Evolutionary conservation across 2,329 filamentous ascomycete genomes (phyloP), one percentile per base, ranked within the genome.

Genomic region (Sclerotinia borealis): DNA sequence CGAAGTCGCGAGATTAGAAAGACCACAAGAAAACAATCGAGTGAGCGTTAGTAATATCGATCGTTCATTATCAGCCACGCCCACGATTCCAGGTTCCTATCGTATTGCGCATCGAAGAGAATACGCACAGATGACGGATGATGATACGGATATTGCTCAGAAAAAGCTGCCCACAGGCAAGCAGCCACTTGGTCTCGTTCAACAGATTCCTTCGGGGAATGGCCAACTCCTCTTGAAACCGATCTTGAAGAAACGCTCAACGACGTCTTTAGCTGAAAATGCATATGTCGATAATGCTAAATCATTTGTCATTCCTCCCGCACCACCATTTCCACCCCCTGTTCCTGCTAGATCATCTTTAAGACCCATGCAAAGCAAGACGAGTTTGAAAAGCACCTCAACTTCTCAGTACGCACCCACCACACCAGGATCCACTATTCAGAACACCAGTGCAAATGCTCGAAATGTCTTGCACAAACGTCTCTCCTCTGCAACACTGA

Each of bases 1-100:
- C 2, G 80, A 84, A 48, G 77, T 81, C 10, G 79, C 79, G 0
- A 81, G 79, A 62, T 70, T 82, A 2, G 80, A 83, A 60, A 67
- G 65, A 47, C 72, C 72, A 34, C 66, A 70, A 17, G 69, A 68
- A 52, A 65, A 47, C 22, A 54, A 48, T n/a, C 61, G 60, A 4
- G 64, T 61, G 19, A 65, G 68, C 59, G 64, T 73, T 48, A 72
- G 70, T 19, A 71, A 68, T 37, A 56, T 56, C 9, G 54, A 56
- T 17, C 54, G n/a, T 25, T 56, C 54, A 19, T 31, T 56, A 19
- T 43, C 48, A 41, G 68, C 69, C 3, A 59, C 72, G 15, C 72
- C 71, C 0, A 70, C 71, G 59, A 75, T 65, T 67, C 72, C 65
- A 51, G 72, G 61, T 62, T 68, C 72, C 2, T 72, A 68, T 41